A percentile compares a stretch with the other conserved stretches of the same genome.
Conservation (phyloP, 2,329 filamentous ascomycete genomes). For the Ceratocystis albifundus region DNA sequence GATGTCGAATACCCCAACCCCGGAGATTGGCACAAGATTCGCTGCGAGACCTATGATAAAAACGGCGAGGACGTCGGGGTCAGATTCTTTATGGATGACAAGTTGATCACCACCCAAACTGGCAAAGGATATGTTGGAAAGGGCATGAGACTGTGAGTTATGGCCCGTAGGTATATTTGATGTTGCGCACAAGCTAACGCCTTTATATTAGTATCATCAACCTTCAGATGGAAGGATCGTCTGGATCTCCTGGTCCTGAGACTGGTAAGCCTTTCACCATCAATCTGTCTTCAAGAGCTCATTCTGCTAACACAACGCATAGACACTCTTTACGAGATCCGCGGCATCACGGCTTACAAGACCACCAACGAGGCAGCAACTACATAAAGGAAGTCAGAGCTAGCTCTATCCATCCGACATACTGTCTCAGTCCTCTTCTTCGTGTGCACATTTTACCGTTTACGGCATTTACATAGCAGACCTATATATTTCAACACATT, state of each 20-base stretch:
- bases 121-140: constrained; percentile 40
- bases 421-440: background rate
- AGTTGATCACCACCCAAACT: constrained; percentile 39
- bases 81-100: constrained; percentile 44
- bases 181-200: constrained; percentile 8
- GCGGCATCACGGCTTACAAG: constrained; percentile 8
- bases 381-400: background rate
- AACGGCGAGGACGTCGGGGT: constrained; percentile 42
- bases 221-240: constrained; percentile 38
- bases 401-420: background rate
- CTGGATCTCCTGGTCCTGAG: constrained; percentile 33
- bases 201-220: constrained; percentile 33
- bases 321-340: constrained; percentile 19
- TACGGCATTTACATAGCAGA: background rate
- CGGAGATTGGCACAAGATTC: constrained; percentile 39
- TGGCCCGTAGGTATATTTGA: background rate
- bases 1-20: constrained; percentile 40
- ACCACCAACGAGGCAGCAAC: background rate
- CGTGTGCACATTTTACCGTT: too few relatives aligned
- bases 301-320: background rate
- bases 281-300: background rate
- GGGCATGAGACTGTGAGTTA: constrained; percentile 35
- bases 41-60: constrained; percentile 39
- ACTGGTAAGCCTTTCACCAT: constrained; percentile 18
- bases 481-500: background rate